Conservation (phyloP, 768 basidiomycete species). For the Podaxis rugospora region DNA sequence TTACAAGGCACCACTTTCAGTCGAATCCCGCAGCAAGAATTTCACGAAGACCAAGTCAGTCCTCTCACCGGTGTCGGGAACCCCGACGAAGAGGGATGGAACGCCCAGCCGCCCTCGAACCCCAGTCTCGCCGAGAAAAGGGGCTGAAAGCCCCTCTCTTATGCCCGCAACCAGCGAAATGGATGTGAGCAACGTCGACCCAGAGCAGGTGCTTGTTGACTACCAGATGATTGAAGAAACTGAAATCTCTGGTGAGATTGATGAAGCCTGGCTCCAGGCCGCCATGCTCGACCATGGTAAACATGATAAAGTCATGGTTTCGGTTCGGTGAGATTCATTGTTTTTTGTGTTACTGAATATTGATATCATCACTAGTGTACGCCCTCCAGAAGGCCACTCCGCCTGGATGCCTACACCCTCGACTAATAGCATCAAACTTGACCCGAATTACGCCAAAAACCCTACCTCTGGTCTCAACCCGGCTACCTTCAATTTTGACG, state of each 20-base stretch:
- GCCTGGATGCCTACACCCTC: slow-evolving; percentile 52
- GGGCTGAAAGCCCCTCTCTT: slow-evolving; percentile 44
- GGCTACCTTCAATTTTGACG: slow-evolving; percentile 61
- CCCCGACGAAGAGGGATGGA: slow-evolving; percentile 43
- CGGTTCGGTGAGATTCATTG: slow-evolving; percentile 51
- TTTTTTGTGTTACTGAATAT: slow-evolving; percentile 6
- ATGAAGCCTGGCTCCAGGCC: slow-evolving; percentile 48
- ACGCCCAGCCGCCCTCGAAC: slow-evolving; percentile 42
- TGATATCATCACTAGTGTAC: slow-evolving; percentile 40
- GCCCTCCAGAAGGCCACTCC: slow-evolving; percentile 46
- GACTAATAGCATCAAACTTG: slow-evolving; percentile 56
- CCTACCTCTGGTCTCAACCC: slow-evolving; percentile 25
- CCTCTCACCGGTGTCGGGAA: slow-evolving; percentile 46
- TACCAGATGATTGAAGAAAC: slow-evolving; percentile 63
- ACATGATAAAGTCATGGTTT: slow-evolving; percentile 84
- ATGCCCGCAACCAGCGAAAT: slow-evolving; percentile 56
- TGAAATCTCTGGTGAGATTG: slow-evolving; percentile 67
- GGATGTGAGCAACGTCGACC: slow-evolving; percentile 72
- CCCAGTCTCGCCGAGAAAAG: slow-evolving; percentile 46
- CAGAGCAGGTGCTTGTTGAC: slow-evolving; percentile 75
- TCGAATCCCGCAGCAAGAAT: slow-evolving; percentile 29
- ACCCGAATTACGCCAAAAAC: slow-evolving; percentile 49
- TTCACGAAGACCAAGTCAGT: slow-evolving; percentile 27
- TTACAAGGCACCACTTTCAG: slow-evolving; percentile 61
- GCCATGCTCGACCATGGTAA: slow-evolving; percentile 50